Evolutionary conservation across 352 stramenopile genomes (phyloP).

Genomic region (Pythium insidiosum): DNA sequence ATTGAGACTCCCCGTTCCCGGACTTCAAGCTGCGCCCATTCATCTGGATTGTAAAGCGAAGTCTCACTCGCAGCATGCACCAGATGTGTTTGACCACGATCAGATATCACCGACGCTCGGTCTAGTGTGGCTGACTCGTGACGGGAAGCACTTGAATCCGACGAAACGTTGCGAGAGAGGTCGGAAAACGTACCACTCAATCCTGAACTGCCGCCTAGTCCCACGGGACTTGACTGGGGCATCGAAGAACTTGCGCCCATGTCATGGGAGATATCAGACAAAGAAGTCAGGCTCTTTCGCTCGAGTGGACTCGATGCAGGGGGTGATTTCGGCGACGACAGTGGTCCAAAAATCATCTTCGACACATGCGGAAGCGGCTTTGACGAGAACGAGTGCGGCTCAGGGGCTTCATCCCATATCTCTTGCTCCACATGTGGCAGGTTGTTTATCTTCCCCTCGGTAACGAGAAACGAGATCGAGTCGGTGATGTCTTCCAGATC

Average conservation of each 20-base stretch:
- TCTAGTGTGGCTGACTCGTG: no score
- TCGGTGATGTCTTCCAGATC: slow-evolving; percentile 92
- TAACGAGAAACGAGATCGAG: slow-evolving; percentile 87
- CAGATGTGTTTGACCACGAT: slow-evolving; percentile 7
- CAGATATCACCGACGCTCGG: background rate
- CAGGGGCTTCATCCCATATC: slow-evolving; percentile 81
- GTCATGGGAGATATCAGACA: background rate
- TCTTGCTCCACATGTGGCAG: slow-evolving; percentile 65
- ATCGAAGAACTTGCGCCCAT: no score
- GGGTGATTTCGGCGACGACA: slow-evolving; percentile 1
- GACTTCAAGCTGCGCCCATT: slow-evolving; percentile 29
- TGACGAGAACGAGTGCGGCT: slow-evolving; percentile 72
- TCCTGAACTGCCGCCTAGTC: no score
- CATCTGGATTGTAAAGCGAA: slow-evolving; percentile 24
- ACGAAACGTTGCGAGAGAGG: no score
- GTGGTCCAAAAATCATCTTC: slow-evolving; percentile 56
- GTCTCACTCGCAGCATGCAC: slow-evolving; percentile 40
- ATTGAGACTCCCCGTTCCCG: slow-evolving; percentile 55
- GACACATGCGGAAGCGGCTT: slow-evolving; percentile 75
- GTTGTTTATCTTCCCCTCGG: slow-evolving; percentile 83
- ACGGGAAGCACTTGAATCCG: no score
- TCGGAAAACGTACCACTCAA: no score
- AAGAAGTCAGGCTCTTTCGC: background rate
- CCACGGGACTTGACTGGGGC: no score
- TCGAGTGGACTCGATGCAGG: background rate